Conservation (phyloP, 139 green algal genomes). For the Closterium sp. region DNA sequence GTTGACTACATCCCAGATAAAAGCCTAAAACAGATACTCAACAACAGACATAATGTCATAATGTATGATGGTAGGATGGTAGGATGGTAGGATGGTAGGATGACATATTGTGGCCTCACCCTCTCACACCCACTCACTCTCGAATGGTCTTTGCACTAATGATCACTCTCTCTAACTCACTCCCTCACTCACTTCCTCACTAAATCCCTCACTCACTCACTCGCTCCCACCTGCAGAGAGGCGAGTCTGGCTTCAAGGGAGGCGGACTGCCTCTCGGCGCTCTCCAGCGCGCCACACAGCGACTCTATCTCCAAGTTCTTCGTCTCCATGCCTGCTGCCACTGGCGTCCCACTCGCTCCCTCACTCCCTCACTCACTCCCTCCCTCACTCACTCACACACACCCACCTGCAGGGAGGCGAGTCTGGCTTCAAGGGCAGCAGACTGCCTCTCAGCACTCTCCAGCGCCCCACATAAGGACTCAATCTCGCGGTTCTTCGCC, state of each 20-base stretch:
- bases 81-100: constrained; percentile 3
- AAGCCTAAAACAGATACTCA: no score
- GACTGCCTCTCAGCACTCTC: constrained; percentile 29
- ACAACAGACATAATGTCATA: background rate
- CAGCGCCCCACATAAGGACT: constrained; percentile 11
- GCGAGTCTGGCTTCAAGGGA: background rate
- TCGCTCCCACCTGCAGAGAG: background rate
- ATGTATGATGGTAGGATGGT: background rate
- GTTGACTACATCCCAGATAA: no score
- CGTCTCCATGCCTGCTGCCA: no score
- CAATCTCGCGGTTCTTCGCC: constrained; percentile 29
- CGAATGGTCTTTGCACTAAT: no score
- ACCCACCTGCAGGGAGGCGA: constrained; percentile 22
- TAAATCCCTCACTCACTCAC: no score
- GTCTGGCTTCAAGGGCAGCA: constrained; percentile 17
- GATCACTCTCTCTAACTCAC: no score
- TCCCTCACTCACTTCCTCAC: no score
- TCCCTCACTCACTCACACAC: background rate
- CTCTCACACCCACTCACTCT: no score
- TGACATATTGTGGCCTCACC: background rate
- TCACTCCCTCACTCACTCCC: no score
- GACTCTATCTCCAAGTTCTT: no score
- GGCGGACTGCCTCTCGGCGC: background rate
- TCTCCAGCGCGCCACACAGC: background rate
- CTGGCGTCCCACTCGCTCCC: no score